Base-by-base conservation (phyloP, 2,329 filamentous ascomycete genomes). In the Cladophialophora exuberans region DNA sequence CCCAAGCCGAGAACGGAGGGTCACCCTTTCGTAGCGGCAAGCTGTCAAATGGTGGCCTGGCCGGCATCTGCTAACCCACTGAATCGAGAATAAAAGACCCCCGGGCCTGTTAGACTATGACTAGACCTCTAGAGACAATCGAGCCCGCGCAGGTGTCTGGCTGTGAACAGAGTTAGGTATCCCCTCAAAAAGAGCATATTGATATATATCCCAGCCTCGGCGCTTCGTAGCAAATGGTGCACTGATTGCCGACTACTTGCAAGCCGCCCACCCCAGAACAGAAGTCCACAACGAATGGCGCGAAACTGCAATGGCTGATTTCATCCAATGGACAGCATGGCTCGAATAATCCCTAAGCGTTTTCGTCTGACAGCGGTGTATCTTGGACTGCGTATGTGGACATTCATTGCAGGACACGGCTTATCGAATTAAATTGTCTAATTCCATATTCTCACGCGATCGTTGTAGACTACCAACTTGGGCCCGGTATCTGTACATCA, bases 11-110 rank as follows among this genome's bases (percentile, higher is more conserved):
- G 11, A 25, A 31, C 10, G 31, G 52, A 42, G 52, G 45, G 22
- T 50, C 44, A 5, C 80, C 79, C 36, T 75, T 73, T 50, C 74
- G 72, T 1, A 82, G 70, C 0, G 79, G 79, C 0, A 83, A 73
- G 1, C 72, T 67, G 11, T 25, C 15, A 33, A 57, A 57, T 17
- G 50, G 20, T 15, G 42, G 50, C 28, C 45, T 38, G 18, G 1
- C 28, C 20, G 45, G 30, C 45, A 48, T 36, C 42, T 45, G 31
- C n/a, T n/a, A n/a, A n/a, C n/a, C n/a, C n/a, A n/a, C n/a, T n/a
- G n/a, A n/a, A n/a, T n/a, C n/a, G n/a, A n/a, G n/a, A n/a, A n/a
- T n/a, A n/a, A n/a, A n/a, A n/a, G n/a, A n/a, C n/a, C n/a, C n/a
- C n/a, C n/a, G n/a, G n/a, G n/a, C n/a, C n/a, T n/a, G n/a, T n/a